A percentile compares a stretch with the other conserved stretches of the same genome.
Evolutionary conservation across 257 asterid species (phyloP).

Genomic region (Scutellaria galericulata): DNA sequence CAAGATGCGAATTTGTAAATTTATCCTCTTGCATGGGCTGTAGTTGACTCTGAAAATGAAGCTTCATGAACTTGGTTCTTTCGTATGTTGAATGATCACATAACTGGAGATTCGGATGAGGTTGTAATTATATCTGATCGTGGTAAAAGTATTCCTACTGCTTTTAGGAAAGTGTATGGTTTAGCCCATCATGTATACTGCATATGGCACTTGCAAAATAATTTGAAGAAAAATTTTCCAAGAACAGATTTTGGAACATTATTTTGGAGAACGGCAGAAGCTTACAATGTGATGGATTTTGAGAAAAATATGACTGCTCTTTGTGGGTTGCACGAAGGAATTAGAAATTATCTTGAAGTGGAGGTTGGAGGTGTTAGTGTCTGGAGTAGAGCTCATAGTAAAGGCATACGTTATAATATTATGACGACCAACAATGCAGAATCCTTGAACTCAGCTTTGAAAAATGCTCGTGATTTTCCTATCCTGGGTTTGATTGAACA

Average conservation of each 20-base stretch:
- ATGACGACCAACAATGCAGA: not conserved
- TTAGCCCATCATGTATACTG: not conserved
- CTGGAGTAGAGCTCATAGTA: too few relatives aligned
- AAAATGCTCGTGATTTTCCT: conserved; percentile 6
- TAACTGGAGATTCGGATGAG: not conserved
- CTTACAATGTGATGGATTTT: too few relatives aligned
- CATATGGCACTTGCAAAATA: not conserved
- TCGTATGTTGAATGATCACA: not conserved
- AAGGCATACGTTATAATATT: not conserved
- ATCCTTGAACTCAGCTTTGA: not conserved
- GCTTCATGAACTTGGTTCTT: not conserved
- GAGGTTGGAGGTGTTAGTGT: too few relatives aligned
- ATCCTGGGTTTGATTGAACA: not conserved
- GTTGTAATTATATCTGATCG: not conserved
- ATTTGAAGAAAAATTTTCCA: too few relatives aligned
- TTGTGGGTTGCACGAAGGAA: too few relatives aligned
- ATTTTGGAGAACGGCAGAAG: too few relatives aligned
- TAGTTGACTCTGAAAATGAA: conserved; percentile 9
- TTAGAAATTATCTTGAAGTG: too few relatives aligned
- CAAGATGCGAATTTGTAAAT: conserved; percentile 13
- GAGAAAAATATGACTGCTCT: too few relatives aligned
- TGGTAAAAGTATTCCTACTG: not conserved
- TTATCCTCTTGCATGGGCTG: conserved; percentile 8
- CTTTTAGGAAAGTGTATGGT: not conserved
- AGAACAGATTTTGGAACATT: too few relatives aligned